Base-by-base conservation (phyloP, 306 rosid species). In the Pyrus communis region DNA sequence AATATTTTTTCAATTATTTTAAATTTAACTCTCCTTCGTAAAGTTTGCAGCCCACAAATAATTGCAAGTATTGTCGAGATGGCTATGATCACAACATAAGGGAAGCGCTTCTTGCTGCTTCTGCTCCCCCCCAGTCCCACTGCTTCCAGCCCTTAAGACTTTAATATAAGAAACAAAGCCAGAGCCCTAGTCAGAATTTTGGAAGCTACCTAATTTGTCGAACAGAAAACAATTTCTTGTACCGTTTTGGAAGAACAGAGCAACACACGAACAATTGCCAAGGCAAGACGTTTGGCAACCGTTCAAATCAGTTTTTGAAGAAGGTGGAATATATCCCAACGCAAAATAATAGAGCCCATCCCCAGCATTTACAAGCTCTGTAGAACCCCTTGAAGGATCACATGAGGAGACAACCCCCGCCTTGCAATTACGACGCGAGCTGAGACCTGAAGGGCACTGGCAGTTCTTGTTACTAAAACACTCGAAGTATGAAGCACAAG, bases 231-330 rank as follows among this genome's bases (percentile, higher is more conserved):
- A 95, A 49, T 84, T 83, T 28, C 97, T 91, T 9, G 97, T 84
- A 63, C 84, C 87, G 73, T 3, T 86, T 19, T 95, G 87, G 75
- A 90, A 92, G 91, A 95, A 95, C 88, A 92, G 3, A 1, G 89
- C 97, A 61, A 88, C 91, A 75, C 97, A 95, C 0, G 96, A 85
- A 78, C 99, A 92, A 79, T 90, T 89, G 40, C 84, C 85, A 10
- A 60, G 62, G 83, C 97, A 92, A 43, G 90, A 85, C 2, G 77
- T 63, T 64, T 89, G 86, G 87, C 97, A 95, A 27, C 93, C 81
- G 14, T 77, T 69, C 75, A 90, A 57, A 78, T 95, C 87, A 2
- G 86, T 87, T 59, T 76, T 90, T 5, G 88, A 85, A 80, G 88
- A 81, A 17, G 93, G 93, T 28, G 87, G 49, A 70, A 92, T 79